These are phyloP conservation scores for Xylariales sp. DNA, from an alignment of 2,329 filamentous ascomycete genomes.

Conservation along the genomic window DNA sequence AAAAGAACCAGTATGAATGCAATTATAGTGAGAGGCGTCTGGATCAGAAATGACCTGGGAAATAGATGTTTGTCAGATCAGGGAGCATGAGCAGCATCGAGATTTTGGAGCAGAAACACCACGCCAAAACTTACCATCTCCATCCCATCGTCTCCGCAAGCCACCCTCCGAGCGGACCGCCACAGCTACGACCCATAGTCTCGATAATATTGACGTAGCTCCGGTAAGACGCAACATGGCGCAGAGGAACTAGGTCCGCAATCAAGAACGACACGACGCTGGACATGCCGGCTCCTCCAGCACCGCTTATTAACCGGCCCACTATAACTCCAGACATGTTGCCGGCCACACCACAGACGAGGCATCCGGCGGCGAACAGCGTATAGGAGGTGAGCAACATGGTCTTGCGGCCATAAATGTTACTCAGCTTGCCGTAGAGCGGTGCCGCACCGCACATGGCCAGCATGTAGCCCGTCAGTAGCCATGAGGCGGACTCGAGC, in stretches of 20 bases:
- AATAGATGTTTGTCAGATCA: too few relatives aligned
- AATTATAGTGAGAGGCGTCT: slow-evolving; percentile 48
- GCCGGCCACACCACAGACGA: slow-evolving; percentile 35
- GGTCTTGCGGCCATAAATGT: slow-evolving; percentile 51
- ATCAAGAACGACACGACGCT: slow-evolving; percentile 48
- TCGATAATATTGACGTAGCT: slow-evolving; percentile 45
- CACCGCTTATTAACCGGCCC: slow-evolving; percentile 47
- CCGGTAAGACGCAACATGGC: slow-evolving; percentile 48
- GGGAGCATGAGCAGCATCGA: too few relatives aligned
- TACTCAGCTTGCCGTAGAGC: slow-evolving; percentile 51
- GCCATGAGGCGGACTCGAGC: slow-evolving; percentile 5
- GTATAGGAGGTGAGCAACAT: slow-evolving; percentile 45
- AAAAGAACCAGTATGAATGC: slow-evolving; percentile 36
- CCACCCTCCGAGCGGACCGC: slow-evolving; percentile 55
- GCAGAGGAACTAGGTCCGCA: slow-evolving; percentile 46
- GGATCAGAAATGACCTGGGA: slow-evolving; percentile 58
- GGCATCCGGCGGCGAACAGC: slow-evolving; percentile 41
- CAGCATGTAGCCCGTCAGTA: slow-evolving; percentile 6
- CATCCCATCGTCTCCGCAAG: slow-evolving; percentile 61
- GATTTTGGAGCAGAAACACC: too few relatives aligned
- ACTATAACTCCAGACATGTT: slow-evolving; percentile 44
- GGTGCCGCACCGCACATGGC: not conserved
- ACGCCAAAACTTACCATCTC: slow-evolving; percentile 46
- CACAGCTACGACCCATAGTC: slow-evolving; percentile 46
- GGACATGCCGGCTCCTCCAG: slow-evolving; percentile 46